Evolutionary conservation across 805 yeast genomes (phyloP).

Genomic region (Brettanomyces custersianus): DNA sequence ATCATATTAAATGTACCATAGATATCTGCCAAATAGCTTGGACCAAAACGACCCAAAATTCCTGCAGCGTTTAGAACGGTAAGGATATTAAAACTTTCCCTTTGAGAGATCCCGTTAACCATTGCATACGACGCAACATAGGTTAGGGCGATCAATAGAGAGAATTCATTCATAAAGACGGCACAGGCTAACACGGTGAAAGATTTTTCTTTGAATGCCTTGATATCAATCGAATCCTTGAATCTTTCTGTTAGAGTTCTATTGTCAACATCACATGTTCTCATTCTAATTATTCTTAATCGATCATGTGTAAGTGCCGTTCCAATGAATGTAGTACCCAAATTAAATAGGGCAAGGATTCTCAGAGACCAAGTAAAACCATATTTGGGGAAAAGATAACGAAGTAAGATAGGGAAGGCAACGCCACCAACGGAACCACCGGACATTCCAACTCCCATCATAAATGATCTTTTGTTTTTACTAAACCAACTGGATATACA

Average conservation of each 20-base stretch:
- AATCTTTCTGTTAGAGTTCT: slow-evolving; percentile 1
- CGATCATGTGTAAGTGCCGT: slow-evolving; percentile 25
- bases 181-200: slow-evolving; percentile 30
- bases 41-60: slow-evolving; percentile 31
- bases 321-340: slow-evolving; percentile 39
- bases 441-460: slow-evolving; percentile 35
- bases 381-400: slow-evolving; percentile 32
- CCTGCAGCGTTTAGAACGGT: slow-evolving; percentile 31
- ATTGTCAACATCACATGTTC: slow-evolving; percentile 11
- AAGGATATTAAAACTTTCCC: slow-evolving; percentile 26
- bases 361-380: slow-evolving; percentile 51
- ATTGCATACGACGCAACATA: slow-evolving; percentile 46
- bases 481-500: slow-evolving; percentile 61
- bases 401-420: slow-evolving; percentile 39
- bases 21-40: slow-evolving; percentile 32
- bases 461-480: slow-evolving; percentile 43
- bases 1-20: slow-evolving; percentile 36
- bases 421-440: slow-evolving; percentile 48
- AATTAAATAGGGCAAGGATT: slow-evolving; percentile 22
- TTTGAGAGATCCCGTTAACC: slow-evolving; percentile 25
- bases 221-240: slow-evolving; percentile 28
- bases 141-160: slow-evolving; percentile 38
- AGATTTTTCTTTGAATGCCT: slow-evolving; percentile 30
- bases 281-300: slow-evolving; percentile 19
- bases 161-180: slow-evolving; percentile 37